Evolutionary conservation across 2,329 filamentous ascomycete genomes (phyloP).

Genomic region (Stemphylium lycopersici): DNA sequence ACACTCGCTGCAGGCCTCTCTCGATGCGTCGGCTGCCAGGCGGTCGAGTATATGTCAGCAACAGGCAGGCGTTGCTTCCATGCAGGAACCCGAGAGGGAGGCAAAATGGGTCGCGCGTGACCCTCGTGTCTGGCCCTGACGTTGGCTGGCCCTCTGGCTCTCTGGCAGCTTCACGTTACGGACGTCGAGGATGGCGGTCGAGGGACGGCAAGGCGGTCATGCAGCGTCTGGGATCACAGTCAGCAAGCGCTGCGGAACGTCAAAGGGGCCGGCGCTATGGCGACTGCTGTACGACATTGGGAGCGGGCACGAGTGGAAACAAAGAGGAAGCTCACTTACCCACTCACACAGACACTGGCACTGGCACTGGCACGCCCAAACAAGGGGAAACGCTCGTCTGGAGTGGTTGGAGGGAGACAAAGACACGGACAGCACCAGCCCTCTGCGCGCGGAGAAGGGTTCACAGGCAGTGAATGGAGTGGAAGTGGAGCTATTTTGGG

Average conservation of each 20-base stretch:
- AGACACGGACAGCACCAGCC: slow-evolving; percentile 12
- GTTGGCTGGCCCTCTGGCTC: slow-evolving; percentile 3
- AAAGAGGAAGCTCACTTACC: slow-evolving; percentile 44
- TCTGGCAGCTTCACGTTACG: slow-evolving; percentile 10
- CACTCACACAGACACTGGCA: slow-evolving; percentile 13
- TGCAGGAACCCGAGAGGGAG: slow-evolving; percentile 27
- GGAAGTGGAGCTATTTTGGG: slow-evolving; percentile 30
- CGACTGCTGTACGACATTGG: slow-evolving; percentile 45
- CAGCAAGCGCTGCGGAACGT: slow-evolving; percentile 35
- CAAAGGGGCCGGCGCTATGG: slow-evolving; percentile 39
- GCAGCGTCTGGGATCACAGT: slow-evolving; percentile 35
- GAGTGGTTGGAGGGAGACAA: slow-evolving; percentile 21
- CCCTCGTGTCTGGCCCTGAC: slow-evolving; percentile 7
- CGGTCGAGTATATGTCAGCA: slow-evolving; percentile 31
- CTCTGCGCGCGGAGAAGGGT: slow-evolving; percentile 8
- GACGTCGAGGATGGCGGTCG: slow-evolving; percentile 15
- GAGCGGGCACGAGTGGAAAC: slow-evolving; percentile 40
- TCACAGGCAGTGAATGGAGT: slow-evolving; percentile 7
- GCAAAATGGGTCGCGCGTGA: slow-evolving; percentile 27
- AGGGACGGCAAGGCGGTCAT: slow-evolving; percentile 24
- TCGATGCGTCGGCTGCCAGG: slow-evolving; percentile 36
- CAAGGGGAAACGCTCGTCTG: slow-evolving; percentile 8
- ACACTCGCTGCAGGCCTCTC: slow-evolving; percentile 38
- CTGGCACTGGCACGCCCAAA: slow-evolving; percentile 11
- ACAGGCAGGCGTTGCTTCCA: slow-evolving; percentile 21